A percentile compares a stretch with the other conserved stretches of the same genome.
Evolutionary conservation across 2,329 filamentous ascomycete species (phyloP).

Genomic region (Neopestalotiopsis rosae): DNA sequence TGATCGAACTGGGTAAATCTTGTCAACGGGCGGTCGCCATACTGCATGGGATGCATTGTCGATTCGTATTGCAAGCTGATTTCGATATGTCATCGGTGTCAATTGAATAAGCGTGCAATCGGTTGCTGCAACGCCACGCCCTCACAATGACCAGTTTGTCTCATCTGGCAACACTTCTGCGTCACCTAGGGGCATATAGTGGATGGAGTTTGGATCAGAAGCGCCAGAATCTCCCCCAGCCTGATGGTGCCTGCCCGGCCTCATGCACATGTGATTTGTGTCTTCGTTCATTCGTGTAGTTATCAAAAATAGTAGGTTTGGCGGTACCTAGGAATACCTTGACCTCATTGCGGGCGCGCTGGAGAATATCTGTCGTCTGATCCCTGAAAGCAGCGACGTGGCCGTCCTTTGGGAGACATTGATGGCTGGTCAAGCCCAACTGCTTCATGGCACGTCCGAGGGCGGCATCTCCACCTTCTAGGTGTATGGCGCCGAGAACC

Average conservation of each 20-base stretch:
- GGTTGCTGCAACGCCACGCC: no score
- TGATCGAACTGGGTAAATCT: no score
- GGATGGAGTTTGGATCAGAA: not conserved
- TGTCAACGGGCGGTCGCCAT: no score
- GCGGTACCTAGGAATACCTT: not conserved
- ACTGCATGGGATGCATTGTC: no score
- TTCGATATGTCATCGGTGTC: no score
- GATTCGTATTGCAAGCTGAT: no score
- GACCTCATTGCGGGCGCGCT: not conserved
- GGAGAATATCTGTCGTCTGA: not conserved
- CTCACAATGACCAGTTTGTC: no score
- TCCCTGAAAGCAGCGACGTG: not conserved
- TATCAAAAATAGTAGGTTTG: not conserved
- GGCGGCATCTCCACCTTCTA: not conserved
- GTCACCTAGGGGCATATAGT: not conserved
- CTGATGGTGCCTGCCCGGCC: not conserved
- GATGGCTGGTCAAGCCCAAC: not conserved
- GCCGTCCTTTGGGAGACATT: not conserved
- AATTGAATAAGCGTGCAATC: no score
- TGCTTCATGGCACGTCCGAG: not conserved
- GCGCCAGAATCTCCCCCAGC: not conserved
- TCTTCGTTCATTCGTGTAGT: not conserved
- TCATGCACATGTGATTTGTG: not conserved
- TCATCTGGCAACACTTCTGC: no score
- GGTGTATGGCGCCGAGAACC: not conserved